Percentiles rank a stretch among this genome's conserved stretches.
Conservation (phyloP, 2,329 filamentous ascomycete genomes). For the Acrodontium crateriforme region DNA sequence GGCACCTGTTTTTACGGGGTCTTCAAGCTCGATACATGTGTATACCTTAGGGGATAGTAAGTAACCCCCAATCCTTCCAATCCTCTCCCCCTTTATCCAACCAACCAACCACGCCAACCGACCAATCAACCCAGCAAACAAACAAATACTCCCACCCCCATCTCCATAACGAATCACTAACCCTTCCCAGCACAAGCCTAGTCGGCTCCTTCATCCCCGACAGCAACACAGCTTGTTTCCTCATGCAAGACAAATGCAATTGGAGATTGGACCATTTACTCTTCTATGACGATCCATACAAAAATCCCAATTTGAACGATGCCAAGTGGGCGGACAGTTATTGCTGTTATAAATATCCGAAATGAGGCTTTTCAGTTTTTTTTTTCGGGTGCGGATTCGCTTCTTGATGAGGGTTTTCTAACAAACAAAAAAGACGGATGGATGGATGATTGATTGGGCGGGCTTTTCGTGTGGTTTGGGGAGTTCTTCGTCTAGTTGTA, state of each 20-base stretch:
- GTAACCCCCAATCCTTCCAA: slow-evolving; percentile 2
- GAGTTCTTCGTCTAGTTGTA: too few relatives aligned
- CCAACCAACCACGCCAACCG: neutral
- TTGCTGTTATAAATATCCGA: too few relatives aligned
- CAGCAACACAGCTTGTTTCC: slow-evolving; percentile 13
- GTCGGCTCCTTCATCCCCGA: slow-evolving; percentile 12
- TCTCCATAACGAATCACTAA: slow-evolving; percentile 1
- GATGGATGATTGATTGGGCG: too few relatives aligned
- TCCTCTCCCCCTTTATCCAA: neutral
- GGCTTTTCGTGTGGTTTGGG: too few relatives aligned
- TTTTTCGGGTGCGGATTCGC: too few relatives aligned
- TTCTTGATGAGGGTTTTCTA: too few relatives aligned
- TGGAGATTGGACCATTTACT: slow-evolving; percentile 4
- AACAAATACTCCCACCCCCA: too few relatives aligned
- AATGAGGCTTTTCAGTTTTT: too few relatives aligned
- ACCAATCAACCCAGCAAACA: neutral
- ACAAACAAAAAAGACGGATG: too few relatives aligned
- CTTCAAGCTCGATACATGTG: slow-evolving; percentile 14
- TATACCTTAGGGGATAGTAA: slow-evolving; percentile 16
- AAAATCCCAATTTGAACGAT: too few relatives aligned
- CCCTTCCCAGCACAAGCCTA: slow-evolving; percentile 9
- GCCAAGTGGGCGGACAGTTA: too few relatives aligned
- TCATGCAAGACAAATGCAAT: slow-evolving; percentile 17
- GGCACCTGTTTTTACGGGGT: slow-evolving; percentile 11
- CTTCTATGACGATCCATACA: too few relatives aligned